Evolutionary conservation across 1,139 yeast species (phyloP).

Genomic region (Kodamaea anthophila): DNA sequence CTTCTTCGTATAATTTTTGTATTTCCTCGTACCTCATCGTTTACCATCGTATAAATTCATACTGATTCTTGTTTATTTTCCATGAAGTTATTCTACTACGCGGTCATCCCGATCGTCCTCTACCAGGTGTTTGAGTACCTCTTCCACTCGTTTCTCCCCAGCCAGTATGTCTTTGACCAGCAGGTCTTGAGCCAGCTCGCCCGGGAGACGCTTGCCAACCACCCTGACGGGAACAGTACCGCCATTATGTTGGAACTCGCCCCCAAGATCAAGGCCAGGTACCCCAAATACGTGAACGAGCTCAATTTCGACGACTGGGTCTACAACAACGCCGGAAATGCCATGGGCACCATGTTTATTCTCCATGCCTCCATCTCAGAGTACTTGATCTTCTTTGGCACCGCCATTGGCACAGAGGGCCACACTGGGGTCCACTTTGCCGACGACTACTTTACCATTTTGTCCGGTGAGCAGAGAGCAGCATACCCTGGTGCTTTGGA

Average conservation of each 20-base stretch:
- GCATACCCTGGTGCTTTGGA: conserved; percentile 54
- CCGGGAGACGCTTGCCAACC: conserved; percentile 44
- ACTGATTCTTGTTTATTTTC: background rate
- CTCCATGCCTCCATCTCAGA: conserved; percentile 94
- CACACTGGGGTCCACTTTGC: conserved; percentile 95
- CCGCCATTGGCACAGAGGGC: conserved; percentile 81
- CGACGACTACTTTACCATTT: conserved; percentile 90
- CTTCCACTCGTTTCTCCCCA: conserved; percentile 64
- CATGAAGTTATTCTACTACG: conserved; percentile 13
- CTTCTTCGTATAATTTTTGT: background rate
- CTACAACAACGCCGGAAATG: conserved; percentile 96
- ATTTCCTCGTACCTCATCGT: background rate
- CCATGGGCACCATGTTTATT: conserved; percentile 96
- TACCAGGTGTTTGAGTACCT: conserved; percentile 35
- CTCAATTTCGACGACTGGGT: conserved; percentile 82
- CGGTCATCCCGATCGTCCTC: conserved; percentile 17
- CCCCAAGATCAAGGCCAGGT: conserved; percentile 50
- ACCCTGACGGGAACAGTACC: conserved; percentile 57
- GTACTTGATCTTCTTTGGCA: conserved; percentile 46
- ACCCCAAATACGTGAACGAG: conserved; percentile 61
- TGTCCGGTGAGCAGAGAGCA: conserved; percentile 73
- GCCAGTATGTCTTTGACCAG: conserved; percentile 53
- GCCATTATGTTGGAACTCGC: conserved; percentile 59
- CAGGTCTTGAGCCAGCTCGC: conserved; percentile 43
- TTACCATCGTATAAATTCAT: conserved; percentile 1